A percentile compares a stretch with the other conserved stretches of the same genome.
These are phyloP conservation scores for Aspergillus thermomutatus DNA, from an alignment of 2,329 filamentous ascomycete genomes.

Conservation along the genomic window DNA sequence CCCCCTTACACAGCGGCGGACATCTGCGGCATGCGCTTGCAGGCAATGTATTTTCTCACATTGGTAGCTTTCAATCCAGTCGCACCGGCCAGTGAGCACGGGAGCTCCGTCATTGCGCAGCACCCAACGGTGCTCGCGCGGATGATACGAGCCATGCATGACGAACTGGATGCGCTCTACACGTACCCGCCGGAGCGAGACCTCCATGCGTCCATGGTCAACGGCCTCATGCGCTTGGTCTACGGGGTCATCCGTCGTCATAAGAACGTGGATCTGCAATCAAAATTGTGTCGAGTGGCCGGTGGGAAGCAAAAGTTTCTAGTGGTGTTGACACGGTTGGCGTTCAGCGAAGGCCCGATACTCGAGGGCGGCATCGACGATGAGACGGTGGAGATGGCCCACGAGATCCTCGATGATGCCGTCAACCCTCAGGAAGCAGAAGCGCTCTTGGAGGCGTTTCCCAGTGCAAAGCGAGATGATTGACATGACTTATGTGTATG, in stretches of 20 bases:
- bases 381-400: conserved; percentile 75
- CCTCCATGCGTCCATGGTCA: conserved; percentile 53
- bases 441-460: conserved; percentile 50
- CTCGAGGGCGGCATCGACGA: conserved; percentile 74
- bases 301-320: conserved; percentile 80
- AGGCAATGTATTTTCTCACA: conserved; percentile 44
- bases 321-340: conserved; percentile 75
- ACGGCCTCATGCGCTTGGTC: conserved; percentile 58
- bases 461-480: conserved; percentile 32
- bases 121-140: conserved; percentile 70
- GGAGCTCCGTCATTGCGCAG: conserved; percentile 61
- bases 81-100: conserved; percentile 60
- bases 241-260: conserved; percentile 60
- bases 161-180: conserved; percentile 64
- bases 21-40: conserved; percentile 42
- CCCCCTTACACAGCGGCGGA: conserved; percentile 37
- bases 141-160: conserved; percentile 71
- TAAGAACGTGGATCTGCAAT: conserved; percentile 62
- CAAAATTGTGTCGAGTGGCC: conserved; percentile 66
- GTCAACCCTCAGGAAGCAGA: conserved; percentile 78
- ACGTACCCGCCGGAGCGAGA: conserved; percentile 44
- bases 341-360: conserved; percentile 76
- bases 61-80: conserved; percentile 42
- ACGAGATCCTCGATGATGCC: conserved; percentile 74
- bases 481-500: conserved; percentile 4